Percentiles rank a stretch among this genome's conserved stretches.
phyloP scores from a whole-genome alignment of 2,329 filamentous ascomycete species.

The Aureobasidium sp. region DNA sequence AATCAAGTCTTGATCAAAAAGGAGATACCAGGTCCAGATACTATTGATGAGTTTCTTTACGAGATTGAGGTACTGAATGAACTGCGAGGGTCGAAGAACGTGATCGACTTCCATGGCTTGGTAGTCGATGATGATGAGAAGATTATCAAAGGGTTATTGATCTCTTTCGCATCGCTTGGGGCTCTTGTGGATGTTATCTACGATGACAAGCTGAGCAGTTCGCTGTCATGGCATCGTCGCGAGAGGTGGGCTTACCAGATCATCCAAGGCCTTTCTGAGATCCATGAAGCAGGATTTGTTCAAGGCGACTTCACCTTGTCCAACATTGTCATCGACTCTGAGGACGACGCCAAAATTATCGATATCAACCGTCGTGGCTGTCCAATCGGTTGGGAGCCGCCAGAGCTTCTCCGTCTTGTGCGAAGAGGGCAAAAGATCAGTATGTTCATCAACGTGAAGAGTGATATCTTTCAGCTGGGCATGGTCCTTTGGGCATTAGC shows the following conservation, averaged over 20 bases:
- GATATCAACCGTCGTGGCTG: conserved; percentile 98
- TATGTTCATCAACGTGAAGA: conserved; percentile 98
- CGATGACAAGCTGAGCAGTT: conserved; percentile 52
- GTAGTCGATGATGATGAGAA: conserved; percentile 71
- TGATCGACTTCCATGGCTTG: conserved; percentile 81
- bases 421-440: conserved; percentile 82
- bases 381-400: conserved; percentile 94
- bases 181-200: conserved; percentile 87
- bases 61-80: conserved; percentile 91
- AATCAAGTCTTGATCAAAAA: conserved; percentile 80
- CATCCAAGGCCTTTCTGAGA: conserved; percentile 77
- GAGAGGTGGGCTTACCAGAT: conserved; percentile 90
- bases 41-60: conserved; percentile 92
- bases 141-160: conserved; percentile 77
- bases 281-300: conserved; percentile 93
- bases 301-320: conserved; percentile 96
- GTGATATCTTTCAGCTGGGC: conserved; percentile 88
- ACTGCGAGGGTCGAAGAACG: conserved; percentile 61
- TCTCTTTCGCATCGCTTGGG: conserved; percentile 78
- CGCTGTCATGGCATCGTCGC: conserved; percentile 60
- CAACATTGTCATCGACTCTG: conserved; percentile 85
- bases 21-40: conserved; percentile 92
- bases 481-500: conserved; percentile 96
- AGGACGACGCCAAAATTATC: conserved; percentile 88
- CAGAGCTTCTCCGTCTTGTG: conserved; percentile 78